A percentile compares a stretch with the other conserved stretches of the same genome.
Conservation (phyloP, 2,329 filamentous ascomycete genomes). For the Beauveria pseudobassiana region DNA sequence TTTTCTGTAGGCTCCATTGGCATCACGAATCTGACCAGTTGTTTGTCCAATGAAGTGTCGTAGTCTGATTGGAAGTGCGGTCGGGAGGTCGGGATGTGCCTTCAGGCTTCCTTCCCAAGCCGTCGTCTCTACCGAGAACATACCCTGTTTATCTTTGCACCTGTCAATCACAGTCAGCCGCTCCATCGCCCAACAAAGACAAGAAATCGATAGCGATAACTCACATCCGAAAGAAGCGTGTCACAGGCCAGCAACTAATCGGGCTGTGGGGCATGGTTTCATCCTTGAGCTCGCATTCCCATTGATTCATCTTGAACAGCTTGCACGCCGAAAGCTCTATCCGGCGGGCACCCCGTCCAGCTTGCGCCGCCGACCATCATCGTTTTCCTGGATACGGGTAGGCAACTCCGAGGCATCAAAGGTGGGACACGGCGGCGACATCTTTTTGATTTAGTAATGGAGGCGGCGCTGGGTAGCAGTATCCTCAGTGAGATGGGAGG, state of each 20-base stretch:
- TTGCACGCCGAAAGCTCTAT: slow-evolving; percentile 49
- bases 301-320: slow-evolving; percentile 52
- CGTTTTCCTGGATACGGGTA: slow-evolving; percentile 39
- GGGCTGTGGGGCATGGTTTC: slow-evolving; percentile 38
- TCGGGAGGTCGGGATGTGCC: neutral
- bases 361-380: slow-evolving; percentile 46
- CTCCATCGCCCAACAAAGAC: neutral
- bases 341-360: slow-evolving; percentile 26
- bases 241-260: slow-evolving; percentile 49
- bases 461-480: slow-evolving; percentile 37
- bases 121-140: slow-evolving; percentile 57
- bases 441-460: slow-evolving; percentile 29
- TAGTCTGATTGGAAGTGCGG: neutral
- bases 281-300: slow-evolving; percentile 47
- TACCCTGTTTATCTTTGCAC: slow-evolving; percentile 49
- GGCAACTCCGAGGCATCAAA: slow-evolving; percentile 48
- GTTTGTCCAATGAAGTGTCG: slow-evolving; percentile 22
- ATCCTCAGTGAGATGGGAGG: slow-evolving; percentile 50
- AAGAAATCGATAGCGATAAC: slow-evolving; percentile 17
- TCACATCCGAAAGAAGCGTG: slow-evolving; percentile 54
- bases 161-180: slow-evolving; percentile 28
- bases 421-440: slow-evolving; percentile 51
- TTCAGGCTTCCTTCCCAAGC: slow-evolving; percentile 43
- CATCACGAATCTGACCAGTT: slow-evolving; percentile 24
- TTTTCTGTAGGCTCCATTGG: neutral